phyloP scores from a whole-genome alignment of 139 green algal genomes.

The Volvox reticuliferus region DNA sequence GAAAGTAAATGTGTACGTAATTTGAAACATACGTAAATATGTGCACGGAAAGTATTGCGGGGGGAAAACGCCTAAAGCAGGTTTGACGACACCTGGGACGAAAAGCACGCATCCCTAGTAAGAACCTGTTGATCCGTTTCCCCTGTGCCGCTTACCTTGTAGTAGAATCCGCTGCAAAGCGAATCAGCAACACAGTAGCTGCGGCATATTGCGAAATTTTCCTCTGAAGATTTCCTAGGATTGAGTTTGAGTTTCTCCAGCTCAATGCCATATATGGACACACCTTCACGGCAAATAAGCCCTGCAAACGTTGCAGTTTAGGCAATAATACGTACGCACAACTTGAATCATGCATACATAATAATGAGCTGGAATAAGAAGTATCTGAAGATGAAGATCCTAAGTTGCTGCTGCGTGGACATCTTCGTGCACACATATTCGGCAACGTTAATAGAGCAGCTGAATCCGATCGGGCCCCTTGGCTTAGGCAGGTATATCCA shows the following conservation, averaged over 20 bases:
- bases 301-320: not conserved
- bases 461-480: not conserved
- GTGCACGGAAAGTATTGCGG: no score
- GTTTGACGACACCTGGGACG: no score
- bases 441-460: not conserved
- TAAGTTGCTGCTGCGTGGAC: not conserved
- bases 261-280: not conserved
- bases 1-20: no score
- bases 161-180: slow-evolving; percentile 28
- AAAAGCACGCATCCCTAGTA: not conserved
- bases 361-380: not conserved
- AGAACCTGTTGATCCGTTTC: not conserved
- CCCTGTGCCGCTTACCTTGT: slow-evolving; percentile 23
- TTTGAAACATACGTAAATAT: no score
- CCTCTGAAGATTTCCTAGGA: not conserved
- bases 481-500: no score
- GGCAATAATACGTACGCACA: not conserved
- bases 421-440: not conserved
- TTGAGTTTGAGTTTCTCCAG: slow-evolving; percentile 15
- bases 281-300: not conserved
- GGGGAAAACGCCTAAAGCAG: no score
- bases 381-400: not conserved
- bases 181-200: not conserved
- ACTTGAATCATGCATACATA: not conserved
- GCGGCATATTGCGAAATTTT: not conserved